Percentiles rank a stretch among this genome's conserved stretches.
Conservation (phyloP, 495 filamentous ascomycete genomes). For the Penicillium odoratum region DNA sequence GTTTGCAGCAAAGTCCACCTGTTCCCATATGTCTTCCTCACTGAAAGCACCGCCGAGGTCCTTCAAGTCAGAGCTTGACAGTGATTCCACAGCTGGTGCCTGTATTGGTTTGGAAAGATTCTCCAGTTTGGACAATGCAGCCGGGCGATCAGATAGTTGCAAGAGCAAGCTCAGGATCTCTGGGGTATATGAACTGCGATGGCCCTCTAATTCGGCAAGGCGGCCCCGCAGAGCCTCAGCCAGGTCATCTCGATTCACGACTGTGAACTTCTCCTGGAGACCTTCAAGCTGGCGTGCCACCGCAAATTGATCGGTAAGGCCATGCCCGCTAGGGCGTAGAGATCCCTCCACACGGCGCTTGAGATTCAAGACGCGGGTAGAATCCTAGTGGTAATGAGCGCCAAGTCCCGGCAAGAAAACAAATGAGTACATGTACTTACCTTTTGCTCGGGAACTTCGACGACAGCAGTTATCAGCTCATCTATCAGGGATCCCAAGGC, state of each 20-base stretch:
- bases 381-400: slow-evolving; percentile 48
- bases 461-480: slow-evolving; percentile 35
- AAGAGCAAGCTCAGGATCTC: slow-evolving; percentile 80
- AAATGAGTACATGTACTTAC: slow-evolving; percentile 14
- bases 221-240: slow-evolving; percentile 73
- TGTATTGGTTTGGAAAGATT: slow-evolving; percentile 55
- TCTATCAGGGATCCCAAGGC: slow-evolving; percentile 40
- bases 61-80: slow-evolving; percentile 77
- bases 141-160: slow-evolving; percentile 78
- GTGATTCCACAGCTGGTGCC: slow-evolving; percentile 40
- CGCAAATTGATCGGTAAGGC: slow-evolving; percentile 86
- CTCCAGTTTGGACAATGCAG: slow-evolving; percentile 62
- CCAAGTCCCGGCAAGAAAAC: slow-evolving; percentile 25
- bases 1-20: slow-evolving; percentile 68
- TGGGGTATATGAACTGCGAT: slow-evolving; percentile 62
- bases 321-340: slow-evolving; percentile 57
- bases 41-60: slow-evolving; percentile 68
- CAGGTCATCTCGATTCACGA: slow-evolving; percentile 73
- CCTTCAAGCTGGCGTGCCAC: slow-evolving; percentile 72
- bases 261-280: slow-evolving; percentile 82
- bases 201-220: slow-evolving; percentile 56
- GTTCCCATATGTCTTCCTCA: slow-evolving; percentile 74
- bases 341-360: slow-evolving; percentile 32
- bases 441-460: slow-evolving; percentile 32
- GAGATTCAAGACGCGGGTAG: slow-evolving; percentile 24